Evolutionary conservation across 768 basidiomycete species (phyloP).

Genomic region (Lentinula aciculospora): DNA sequence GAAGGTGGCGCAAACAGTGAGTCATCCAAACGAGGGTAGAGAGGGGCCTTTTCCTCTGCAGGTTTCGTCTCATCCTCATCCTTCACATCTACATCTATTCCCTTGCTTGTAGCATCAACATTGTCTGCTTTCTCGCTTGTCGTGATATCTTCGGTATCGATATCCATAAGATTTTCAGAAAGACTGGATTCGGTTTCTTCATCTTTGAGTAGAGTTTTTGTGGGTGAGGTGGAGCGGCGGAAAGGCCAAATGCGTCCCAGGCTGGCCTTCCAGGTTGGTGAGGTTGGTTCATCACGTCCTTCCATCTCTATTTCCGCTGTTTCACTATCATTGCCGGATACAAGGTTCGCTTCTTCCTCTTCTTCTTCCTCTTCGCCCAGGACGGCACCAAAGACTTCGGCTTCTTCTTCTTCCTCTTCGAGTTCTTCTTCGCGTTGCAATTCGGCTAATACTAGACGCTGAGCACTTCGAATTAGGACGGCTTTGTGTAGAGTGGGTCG

Average conservation of each 20-base stretch:
- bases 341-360: constrained; percentile 20
- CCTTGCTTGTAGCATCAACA: no score
- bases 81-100: constrained; percentile 6
- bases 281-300: constrained; percentile 10
- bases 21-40: constrained; percentile 22
- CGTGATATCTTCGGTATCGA: not conserved
- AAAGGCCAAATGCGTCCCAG: constrained; percentile 39
- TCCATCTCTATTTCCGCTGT: constrained; percentile 16
- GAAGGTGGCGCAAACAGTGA: constrained; percentile 21
- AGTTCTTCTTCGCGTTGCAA: constrained; percentile 45
- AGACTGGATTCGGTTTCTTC: not conserved
- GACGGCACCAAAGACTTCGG: constrained; percentile 28
- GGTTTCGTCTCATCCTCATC: constrained; percentile 20
- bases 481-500: constrained; percentile 56
- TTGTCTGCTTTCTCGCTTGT: not conserved
- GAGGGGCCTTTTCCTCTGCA: constrained; percentile 17
- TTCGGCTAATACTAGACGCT: constrained; percentile 51
- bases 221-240: constrained; percentile 19
- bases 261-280: constrained; percentile 36
- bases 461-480: constrained; percentile 66
- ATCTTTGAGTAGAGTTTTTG: not conserved
- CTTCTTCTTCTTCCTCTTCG: constrained; percentile 44
- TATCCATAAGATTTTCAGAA: not conserved
- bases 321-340: constrained; percentile 20
- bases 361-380: constrained; percentile 31